Percentiles rank a stretch among this genome's conserved stretches.
phyloP scores from a whole-genome alignment of 345 rosid genomes.

The Eucalyptus paniculata region DNA sequence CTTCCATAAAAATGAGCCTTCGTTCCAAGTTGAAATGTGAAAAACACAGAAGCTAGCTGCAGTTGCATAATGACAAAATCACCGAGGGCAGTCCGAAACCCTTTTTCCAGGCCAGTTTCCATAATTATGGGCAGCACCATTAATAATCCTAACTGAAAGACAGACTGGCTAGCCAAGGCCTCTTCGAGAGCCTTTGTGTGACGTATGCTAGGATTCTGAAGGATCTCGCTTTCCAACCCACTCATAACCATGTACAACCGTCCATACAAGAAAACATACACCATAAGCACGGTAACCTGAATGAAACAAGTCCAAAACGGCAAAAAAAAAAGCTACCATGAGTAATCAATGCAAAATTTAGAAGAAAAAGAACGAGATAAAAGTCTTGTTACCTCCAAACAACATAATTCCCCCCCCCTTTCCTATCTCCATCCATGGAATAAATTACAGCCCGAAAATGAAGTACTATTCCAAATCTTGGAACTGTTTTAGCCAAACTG shows the following conservation, averaged over 20 bases:
- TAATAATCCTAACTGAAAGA: conserved; percentile 77
- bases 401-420: neutral
- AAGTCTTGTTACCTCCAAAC: neutral
- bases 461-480: neutral
- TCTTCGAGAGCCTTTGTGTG: conserved; percentile 75
- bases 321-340: neutral
- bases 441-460: neutral
- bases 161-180: conserved; percentile 73
- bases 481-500: neutral
- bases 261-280: conserved; percentile 86
- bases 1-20: conserved; percentile 89
- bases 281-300: conserved; percentile 78
- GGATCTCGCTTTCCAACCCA: conserved; percentile 65
- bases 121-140: conserved; percentile 91
- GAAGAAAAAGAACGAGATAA: neutral
- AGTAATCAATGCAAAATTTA: neutral
- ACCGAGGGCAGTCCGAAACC: conserved; percentile 77
- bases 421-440: neutral
- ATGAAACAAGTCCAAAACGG: neutral
- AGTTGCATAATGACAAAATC: conserved; percentile 94
- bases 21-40: conserved; percentile 98
- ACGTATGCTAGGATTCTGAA: conserved; percentile 38
- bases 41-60: conserved; percentile 92
- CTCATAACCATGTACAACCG: conserved; percentile 89
- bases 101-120: conserved; percentile 97